Percentiles rank a stretch among this genome's conserved stretches.
Evolutionary conservation across 2,329 filamentous ascomycete genomes (phyloP).

Genomic region (Septoria linicola): DNA sequence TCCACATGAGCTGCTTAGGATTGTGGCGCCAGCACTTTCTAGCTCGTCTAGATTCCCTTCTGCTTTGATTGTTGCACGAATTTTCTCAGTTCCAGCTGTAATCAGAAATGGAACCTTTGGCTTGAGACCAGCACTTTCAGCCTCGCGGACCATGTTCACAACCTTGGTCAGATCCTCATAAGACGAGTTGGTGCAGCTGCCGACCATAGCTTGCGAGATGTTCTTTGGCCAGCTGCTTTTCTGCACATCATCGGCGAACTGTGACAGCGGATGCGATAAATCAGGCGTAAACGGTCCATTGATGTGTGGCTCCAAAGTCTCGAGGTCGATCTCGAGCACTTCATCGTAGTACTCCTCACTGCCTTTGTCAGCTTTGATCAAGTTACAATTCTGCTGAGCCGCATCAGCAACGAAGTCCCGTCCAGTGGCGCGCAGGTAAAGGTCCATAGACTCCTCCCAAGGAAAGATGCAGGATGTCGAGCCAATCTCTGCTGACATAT

Average conservation of each 20-base stretch:
- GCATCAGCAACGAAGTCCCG: conserved; percentile 86
- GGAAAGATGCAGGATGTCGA: conserved; percentile 95
- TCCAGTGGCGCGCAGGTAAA: conserved; percentile 90
- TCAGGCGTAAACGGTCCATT: conserved; percentile 98
- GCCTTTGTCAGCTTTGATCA: conserved; percentile 81
- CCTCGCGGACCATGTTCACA: conserved; percentile 85
- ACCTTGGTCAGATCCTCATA: conserved; percentile 89
- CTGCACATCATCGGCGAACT: conserved; percentile 91
- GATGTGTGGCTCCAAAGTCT: conserved; percentile 87
- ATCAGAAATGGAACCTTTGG: conserved; percentile 89
- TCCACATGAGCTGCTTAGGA: conserved; percentile 89
- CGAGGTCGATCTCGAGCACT: conserved; percentile 91
- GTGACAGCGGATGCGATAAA: conserved; percentile 92
- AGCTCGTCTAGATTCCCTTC: conserved; percentile 76
- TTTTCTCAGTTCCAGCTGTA: conserved; percentile 93
- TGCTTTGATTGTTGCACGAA: conserved; percentile 83
- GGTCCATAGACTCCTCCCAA: conserved; percentile 95
- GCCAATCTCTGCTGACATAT: conserved; percentile 59
- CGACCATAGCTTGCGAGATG: conserved; percentile 92
- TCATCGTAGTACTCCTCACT: conserved; percentile 80
- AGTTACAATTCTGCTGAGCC: conserved; percentile 74
- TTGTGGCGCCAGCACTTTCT: conserved; percentile 89
- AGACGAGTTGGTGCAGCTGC: conserved; percentile 91
- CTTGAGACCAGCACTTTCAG: conserved; percentile 87
- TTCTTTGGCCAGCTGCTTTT: conserved; percentile 93